Percentiles rank a stretch among this genome's conserved stretches.
These are phyloP conservation scores for Solanum okadae DNA, from an alignment of 257 asterid species.

Conservation along the genomic window DNA sequence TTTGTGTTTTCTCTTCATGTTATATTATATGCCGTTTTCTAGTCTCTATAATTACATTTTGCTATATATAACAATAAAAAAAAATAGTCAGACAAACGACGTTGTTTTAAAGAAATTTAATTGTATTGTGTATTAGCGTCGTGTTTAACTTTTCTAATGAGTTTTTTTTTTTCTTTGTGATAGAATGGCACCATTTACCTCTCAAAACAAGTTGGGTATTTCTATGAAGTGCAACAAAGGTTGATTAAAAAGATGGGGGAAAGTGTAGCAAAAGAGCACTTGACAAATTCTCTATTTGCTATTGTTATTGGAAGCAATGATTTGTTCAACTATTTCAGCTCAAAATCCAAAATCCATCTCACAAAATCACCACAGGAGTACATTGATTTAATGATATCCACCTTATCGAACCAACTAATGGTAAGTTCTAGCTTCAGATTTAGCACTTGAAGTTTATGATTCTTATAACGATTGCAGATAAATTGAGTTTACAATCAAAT, in stretches of 20 bases:
- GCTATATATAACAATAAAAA: neutral
- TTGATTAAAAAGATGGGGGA: slow-evolving; percentile 30
- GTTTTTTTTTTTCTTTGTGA: neutral
- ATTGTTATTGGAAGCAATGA: slow-evolving; percentile 81
- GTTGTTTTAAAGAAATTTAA: accelerated
- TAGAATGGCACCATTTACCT: slow-evolving; percentile 34
- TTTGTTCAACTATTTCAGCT: slow-evolving; percentile 31
- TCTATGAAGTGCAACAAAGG: slow-evolving; percentile 24
- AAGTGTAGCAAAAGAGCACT: slow-evolving; percentile 22
- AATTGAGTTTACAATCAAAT: neutral
- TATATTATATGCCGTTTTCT: neutral
- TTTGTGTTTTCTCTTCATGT: neutral
- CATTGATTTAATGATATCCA: slow-evolving; percentile 48
- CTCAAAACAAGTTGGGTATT: slow-evolving; percentile 39
- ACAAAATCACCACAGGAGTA: slow-evolving; percentile 39
- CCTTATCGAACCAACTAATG: slow-evolving; percentile 32
- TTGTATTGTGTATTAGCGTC: neutral
- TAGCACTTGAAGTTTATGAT: neutral
- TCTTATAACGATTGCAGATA: neutral
- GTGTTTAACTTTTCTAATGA: neutral
- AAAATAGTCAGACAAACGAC: neutral
- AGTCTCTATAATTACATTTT: neutral
- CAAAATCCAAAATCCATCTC: neutral
- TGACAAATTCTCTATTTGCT: slow-evolving; percentile 49
- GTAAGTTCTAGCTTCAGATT: slow-evolving; percentile 8